Evolutionary conservation across 306 rosid genomes (phyloP).

Genomic region (Argentina anserina): DNA sequence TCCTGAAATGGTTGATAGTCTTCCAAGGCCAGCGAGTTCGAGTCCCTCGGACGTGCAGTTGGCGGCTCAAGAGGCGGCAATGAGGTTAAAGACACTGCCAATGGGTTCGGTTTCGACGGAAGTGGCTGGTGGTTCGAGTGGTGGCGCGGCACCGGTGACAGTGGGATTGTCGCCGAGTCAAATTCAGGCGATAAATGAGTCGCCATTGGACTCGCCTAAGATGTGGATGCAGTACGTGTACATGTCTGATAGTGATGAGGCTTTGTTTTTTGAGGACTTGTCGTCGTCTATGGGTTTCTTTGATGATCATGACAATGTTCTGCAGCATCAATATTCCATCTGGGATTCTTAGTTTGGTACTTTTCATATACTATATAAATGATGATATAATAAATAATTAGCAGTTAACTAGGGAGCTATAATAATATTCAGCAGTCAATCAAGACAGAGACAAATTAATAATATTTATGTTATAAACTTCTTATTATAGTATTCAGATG

Average conservation of each 20-base stretch:
- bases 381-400: neutral
- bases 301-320: slow-evolving; percentile 26
- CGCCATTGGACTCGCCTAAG: slow-evolving; percentile 79
- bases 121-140: neutral
- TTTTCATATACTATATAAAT: neutral
- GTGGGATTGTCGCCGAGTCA: slow-evolving; percentile 65
- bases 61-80: slow-evolving; percentile 82
- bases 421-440: neutral
- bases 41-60: slow-evolving; percentile 47
- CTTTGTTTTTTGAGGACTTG: slow-evolving; percentile 22
- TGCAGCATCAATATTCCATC: slow-evolving; percentile 40
- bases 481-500: no score
- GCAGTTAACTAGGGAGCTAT: neutral
- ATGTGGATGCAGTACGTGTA: slow-evolving; percentile 70
- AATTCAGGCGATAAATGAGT: slow-evolving; percentile 86
- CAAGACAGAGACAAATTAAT: neutral
- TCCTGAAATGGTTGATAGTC: slow-evolving; percentile 43
- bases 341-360: slow-evolving; percentile 37
- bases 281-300: slow-evolving; percentile 14
- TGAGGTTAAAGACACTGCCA: slow-evolving; percentile 18
- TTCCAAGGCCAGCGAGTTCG: slow-evolving; percentile 57
- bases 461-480: no score
- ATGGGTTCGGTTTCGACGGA: neutral
- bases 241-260: slow-evolving; percentile 36
- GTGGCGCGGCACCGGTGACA: slow-evolving; percentile 26